These are phyloP conservation scores for Penicillium psychrofluorescens DNA, from an alignment of 495 filamentous ascomycete species.

Conservation along the genomic window DNA sequence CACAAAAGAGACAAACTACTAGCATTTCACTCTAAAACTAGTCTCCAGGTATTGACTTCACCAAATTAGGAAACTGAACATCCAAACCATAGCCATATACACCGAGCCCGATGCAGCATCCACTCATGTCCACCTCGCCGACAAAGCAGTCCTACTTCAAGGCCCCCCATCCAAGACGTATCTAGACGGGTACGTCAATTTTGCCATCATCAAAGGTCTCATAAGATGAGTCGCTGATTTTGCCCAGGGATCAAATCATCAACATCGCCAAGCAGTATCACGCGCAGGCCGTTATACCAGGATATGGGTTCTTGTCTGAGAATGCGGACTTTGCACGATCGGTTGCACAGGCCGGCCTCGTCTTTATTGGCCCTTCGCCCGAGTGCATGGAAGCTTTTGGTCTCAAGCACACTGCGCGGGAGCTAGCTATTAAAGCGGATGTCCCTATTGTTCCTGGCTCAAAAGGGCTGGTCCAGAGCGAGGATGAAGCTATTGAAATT, in stretches of 20 bases:
- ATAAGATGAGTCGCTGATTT: background rate
- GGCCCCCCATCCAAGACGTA: conserved; percentile 40
- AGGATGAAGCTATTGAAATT: conserved; percentile 36
- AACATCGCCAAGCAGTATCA: conserved; percentile 34
- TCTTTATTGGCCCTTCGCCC: conserved; percentile 47
- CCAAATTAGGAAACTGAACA: conserved; percentile 22
- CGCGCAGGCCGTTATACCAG: conserved; percentile 46
- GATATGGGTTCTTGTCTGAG: conserved; percentile 54
- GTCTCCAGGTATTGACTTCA: no score
- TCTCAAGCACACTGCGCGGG: conserved; percentile 49
- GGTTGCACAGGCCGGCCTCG: conserved; percentile 40
- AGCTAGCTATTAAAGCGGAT: conserved; percentile 40
- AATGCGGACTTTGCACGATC: conserved; percentile 49
- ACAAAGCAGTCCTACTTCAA: conserved; percentile 40
- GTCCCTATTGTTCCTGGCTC: conserved; percentile 50
- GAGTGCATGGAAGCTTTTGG: conserved; percentile 49
- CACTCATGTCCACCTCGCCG: conserved; percentile 45
- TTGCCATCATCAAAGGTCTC: background rate
- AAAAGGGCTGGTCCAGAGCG: conserved; percentile 35
- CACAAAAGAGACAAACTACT: no score
- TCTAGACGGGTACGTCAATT: conserved; percentile 30
- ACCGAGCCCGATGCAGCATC: conserved; percentile 49
- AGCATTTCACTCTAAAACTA: no score
- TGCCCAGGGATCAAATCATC: conserved; percentile 36
- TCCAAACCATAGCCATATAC: conserved; percentile 48